Conservation (phyloP, 371 early-diverging fungal genomes). For the Encephalitozoon hellem region DNA sequence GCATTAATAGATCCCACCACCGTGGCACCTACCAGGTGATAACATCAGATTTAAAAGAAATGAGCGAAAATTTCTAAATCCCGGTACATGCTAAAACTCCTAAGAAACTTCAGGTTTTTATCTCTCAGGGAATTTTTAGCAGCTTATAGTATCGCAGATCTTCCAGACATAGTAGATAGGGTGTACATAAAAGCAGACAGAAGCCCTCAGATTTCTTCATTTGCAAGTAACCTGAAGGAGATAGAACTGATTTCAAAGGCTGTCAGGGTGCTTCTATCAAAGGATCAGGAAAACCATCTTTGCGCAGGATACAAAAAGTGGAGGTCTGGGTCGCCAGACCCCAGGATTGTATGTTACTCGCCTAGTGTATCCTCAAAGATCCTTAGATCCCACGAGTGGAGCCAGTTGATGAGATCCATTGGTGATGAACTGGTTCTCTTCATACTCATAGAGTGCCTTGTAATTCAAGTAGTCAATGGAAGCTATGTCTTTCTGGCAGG, state of each 20-base stretch:
- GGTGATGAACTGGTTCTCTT: slow-evolving; percentile 45
- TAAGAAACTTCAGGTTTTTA: background rate
- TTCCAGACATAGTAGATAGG: slow-evolving; percentile 8
- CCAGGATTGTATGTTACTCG: background rate
- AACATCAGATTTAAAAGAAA: background rate
- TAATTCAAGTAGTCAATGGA: slow-evolving; percentile 9
- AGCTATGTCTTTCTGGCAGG: slow-evolving; percentile 36
- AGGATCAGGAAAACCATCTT: background rate
- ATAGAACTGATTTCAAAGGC: background rate
- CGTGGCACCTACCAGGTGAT: background rate
- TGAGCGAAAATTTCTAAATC: background rate
- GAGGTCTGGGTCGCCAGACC: background rate
- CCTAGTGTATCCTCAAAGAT: slow-evolving; percentile 29
- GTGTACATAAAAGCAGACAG: background rate
- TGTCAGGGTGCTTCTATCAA: background rate
- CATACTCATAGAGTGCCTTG: slow-evolving; percentile 35
- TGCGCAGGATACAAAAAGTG: background rate
- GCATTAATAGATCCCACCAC: background rate
- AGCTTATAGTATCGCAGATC: background rate
- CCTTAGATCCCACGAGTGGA: slow-evolving; percentile 35
- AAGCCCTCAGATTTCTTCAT: background rate
- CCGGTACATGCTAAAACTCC: background rate
- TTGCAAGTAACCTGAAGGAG: background rate
- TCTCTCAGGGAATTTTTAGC: background rate
- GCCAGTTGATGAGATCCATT: slow-evolving; percentile 2